Percentiles rank a stretch among this genome's conserved stretches.
These are phyloP conservation scores for Edaphochlamys debaryana DNA, from an alignment of 139 green algal species.

Conservation along the genomic window DNA sequence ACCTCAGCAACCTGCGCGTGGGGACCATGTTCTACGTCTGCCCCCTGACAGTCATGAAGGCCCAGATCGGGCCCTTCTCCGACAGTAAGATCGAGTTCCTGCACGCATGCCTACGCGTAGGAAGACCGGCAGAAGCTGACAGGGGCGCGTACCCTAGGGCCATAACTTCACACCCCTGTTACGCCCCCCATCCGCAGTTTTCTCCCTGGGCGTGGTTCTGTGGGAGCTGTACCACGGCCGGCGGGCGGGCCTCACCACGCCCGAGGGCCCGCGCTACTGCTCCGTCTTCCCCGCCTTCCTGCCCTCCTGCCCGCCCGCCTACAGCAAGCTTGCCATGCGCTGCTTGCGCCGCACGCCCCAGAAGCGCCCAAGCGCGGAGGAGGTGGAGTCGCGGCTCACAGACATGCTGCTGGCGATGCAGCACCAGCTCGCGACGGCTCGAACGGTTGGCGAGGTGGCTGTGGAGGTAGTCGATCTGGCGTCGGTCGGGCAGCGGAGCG, in stretches of 20 bases:
- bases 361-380: background rate
- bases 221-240: slow-evolving; percentile 46
- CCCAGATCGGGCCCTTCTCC: background rate
- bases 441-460: too few species aligned
- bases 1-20: slow-evolving; percentile 42
- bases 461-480: too few species aligned
- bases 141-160: too few species aligned
- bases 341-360: slow-evolving; percentile 25
- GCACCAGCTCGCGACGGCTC: too few species aligned
- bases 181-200: slow-evolving; percentile 3
- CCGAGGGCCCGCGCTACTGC: slow-evolving; percentile 12
- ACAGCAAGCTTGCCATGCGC: background rate
- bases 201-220: slow-evolving; percentile 41
- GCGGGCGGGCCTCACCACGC: background rate
- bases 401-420: too few species aligned
- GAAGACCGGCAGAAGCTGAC: too few species aligned
- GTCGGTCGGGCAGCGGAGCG: too few species aligned
- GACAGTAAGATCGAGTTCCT: too few species aligned
- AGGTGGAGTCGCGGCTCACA: background rate
- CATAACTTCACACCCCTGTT: too few species aligned
- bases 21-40: slow-evolving; percentile 45
- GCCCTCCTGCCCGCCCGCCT: slow-evolving; percentile 3
- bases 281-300: slow-evolving; percentile 27
- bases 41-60: slow-evolving; percentile 19
- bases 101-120: too few species aligned